Percentiles rank a stretch among this genome's conserved stretches.
These are phyloP conservation scores for Ganoderma multipileum DNA, from an alignment of 1,284 basidiomycete species.

Conservation along the genomic window DNA sequence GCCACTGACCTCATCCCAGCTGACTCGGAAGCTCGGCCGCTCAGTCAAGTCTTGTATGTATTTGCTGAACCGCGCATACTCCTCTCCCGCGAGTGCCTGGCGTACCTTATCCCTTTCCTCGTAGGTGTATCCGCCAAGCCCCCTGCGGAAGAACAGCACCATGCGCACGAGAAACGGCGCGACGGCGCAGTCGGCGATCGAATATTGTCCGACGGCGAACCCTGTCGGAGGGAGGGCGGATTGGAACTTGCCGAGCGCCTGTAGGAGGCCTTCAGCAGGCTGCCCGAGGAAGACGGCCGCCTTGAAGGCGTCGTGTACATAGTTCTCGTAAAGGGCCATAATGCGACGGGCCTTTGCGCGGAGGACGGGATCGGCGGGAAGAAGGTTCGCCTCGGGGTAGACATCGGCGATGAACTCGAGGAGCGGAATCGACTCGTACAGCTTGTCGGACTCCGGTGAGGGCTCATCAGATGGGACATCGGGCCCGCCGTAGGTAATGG, in stretches of 20 bases:
- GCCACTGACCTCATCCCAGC: constrained; percentile 42
- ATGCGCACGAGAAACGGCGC: constrained; percentile 45
- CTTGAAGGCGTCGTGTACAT: constrained; percentile 44
- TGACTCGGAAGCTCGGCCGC: constrained; percentile 39
- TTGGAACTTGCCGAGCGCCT: constrained; percentile 42
- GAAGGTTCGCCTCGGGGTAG: constrained; percentile 21
- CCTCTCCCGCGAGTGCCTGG: constrained; percentile 34
- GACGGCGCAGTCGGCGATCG: constrained; percentile 62
- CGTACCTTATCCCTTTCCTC: constrained; percentile 41
- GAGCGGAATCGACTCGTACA: constrained; percentile 63
- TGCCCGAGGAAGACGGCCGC: constrained; percentile 40
- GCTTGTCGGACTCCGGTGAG: constrained; percentile 42
- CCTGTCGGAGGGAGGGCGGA: constrained; percentile 38
- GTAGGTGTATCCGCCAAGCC: constrained; percentile 39
- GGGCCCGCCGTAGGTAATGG: constrained; percentile 62
- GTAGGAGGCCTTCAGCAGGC: constrained; percentile 50
- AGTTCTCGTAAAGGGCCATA: constrained; percentile 51
- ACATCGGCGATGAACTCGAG: constrained; percentile 55
- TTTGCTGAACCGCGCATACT: constrained; percentile 40
- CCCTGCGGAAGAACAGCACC: constrained; percentile 35
- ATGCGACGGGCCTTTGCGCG: constrained; percentile 21
- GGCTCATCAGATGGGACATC: constrained; percentile 51
- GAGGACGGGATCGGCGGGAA: constrained; percentile 21
- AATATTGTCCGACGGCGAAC: constrained; percentile 46
- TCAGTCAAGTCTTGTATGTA: constrained; percentile 41